Evolutionary conservation across 2,329 filamentous ascomycete species (phyloP), one percentile per base, ranked within the genome.

Genomic region (Chaetomiaceae sp.): DNA sequence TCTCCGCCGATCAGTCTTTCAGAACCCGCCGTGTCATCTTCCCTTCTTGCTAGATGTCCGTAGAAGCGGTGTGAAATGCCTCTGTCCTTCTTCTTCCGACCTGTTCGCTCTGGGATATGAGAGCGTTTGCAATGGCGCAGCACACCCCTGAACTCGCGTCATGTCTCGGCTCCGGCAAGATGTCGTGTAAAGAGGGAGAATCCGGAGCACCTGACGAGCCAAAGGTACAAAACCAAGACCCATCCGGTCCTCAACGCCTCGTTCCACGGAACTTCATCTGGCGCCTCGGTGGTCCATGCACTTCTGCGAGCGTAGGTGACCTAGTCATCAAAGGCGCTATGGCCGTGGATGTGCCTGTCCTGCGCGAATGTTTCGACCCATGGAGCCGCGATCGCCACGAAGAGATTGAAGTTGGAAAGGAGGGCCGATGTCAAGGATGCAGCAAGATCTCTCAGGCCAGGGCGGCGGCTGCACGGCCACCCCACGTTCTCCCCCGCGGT

Each of bases 21-120:
- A 6, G 30, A 33, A 20, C 20, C 14, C 21, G 10, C 30, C n/a
- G 36, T 42, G 27, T 40, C 43, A 32, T 23, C 10, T 42, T 13
- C 10, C 9, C 11, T 13, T 18, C 25, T 7, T 32, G 38, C 16
- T 21, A 33, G 20, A 40, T 37, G 40, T 30, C 48, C 49, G 42
- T 34, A 58, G 57, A 47, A 54, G 56, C 60, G 61, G 62, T 64
- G 61, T 64, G 61, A 64, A 58, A 63, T 64, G 62, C 58, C 37
- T 62, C 62, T 53, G 56, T 59, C 54, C 43, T 63, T 58, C 61
- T 64, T 63, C 56, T 64, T 64, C 46, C 58, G 62, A 59, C 62
- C 62, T 34, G 60, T 64, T 7, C 61, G 62, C 47, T 52, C 58
- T 48, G 57, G 59, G 30, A 54, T 60, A 55, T 64, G 57, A 62